Base-by-base conservation (phyloP, 352 stramenopile genomes). In the Phytophthora vignae region DNA sequence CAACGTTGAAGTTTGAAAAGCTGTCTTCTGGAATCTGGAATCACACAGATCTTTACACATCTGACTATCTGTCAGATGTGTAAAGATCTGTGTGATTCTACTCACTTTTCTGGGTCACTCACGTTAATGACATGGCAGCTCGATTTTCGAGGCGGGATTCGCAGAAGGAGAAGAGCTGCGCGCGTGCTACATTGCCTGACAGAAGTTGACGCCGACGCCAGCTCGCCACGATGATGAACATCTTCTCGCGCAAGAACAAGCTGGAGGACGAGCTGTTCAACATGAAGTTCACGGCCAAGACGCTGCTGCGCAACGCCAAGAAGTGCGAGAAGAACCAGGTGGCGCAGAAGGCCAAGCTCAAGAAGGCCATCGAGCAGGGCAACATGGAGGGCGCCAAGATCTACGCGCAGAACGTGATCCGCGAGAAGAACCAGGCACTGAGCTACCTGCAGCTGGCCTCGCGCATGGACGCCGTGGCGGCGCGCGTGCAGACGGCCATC, bases 311-410 rank as follows among this genome's bases (percentile, higher is more conserved):
- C 60, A 93, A 96, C 74, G 75, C 95, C 44, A 99, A 99, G 76
- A 99, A 99, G 77, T 99, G 96, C 76, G 96, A 99, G 71, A 99
- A 99, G 85, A 99, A 98, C 78, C 95, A 99, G 82, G 91, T 94
- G 50, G 80, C 76, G 48, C 93, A 98, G 55, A 98, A 99, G 73
- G 69, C 81, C 50, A 99, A 99, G 77, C 84, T 99, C 21, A 99
- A 99, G 81, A 98, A 99, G 73, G 95, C 96, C 49, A 96, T 97
- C 68, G 85, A 98, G 83, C 90, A 99, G 76, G 96, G 97, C 52
- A 99, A 99, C 84, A 98, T 98, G 77, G 98, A 99, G 69, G 97
- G 96, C 29, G 98, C 98, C 54, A 97, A 97, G 69, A 99, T 99
- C 77, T 99, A 99, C 83, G 98, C 96, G 56, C 96, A 93, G 76